phyloP scores from a whole-genome alignment of 257 asterid species.

The Penstemon newberryi region DNA sequence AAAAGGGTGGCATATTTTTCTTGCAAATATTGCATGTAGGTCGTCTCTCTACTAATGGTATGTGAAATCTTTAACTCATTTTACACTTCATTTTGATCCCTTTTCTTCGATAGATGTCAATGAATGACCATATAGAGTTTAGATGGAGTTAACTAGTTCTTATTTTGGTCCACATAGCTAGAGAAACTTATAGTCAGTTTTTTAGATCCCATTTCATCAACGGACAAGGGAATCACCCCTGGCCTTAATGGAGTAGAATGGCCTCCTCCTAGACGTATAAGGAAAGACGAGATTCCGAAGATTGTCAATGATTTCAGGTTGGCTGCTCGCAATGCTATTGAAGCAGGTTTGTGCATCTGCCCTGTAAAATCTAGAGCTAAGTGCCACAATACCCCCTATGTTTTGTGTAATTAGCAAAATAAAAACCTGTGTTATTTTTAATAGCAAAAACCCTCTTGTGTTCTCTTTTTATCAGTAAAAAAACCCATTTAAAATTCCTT shows the following conservation, averaged over 20 bases:
- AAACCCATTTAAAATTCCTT: no score
- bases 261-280: slow-evolving; percentile 24
- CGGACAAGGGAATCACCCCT: slow-evolving; percentile 15
- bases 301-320: slow-evolving; percentile 28
- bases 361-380: no score
- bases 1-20: slow-evolving; percentile 46
- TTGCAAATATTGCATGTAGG: slow-evolving; percentile 46
- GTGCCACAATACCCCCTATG: no score
- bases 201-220: slow-evolving; percentile 17
- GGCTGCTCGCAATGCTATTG: slow-evolving; percentile 35
- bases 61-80: not conserved
- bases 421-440: no score
- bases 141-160: no score
- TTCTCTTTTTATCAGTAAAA: no score
- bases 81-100: not conserved
- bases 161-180: no score
- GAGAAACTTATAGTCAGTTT: not conserved
- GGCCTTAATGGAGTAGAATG: slow-evolving; percentile 14
- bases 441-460: no score
- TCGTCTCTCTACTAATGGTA: slow-evolving; percentile 40
- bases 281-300: slow-evolving; percentile 23
- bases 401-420: no score
- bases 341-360: slow-evolving; percentile 27
- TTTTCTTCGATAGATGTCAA: not conserved
- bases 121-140: no score